Evolutionary conservation across 2,329 filamentous ascomycete species (phyloP).

Genomic region (Aspergillus viridinutans): DNA sequence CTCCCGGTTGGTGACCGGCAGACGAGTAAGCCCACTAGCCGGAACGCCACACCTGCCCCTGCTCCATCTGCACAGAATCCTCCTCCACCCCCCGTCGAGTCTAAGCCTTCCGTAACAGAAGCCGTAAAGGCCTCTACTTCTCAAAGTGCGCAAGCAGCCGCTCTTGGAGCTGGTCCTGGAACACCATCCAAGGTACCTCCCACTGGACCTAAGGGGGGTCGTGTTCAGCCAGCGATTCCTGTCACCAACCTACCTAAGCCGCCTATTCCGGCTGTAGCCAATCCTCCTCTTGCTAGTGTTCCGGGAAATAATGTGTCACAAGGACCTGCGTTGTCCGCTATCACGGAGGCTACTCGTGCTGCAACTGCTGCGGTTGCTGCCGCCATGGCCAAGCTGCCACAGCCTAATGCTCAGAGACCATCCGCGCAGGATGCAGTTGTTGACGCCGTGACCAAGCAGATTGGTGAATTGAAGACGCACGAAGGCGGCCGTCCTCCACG

Average conservation of each 20-base stretch:
- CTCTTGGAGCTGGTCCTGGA: conserved; percentile 16
- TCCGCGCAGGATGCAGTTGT: conserved; percentile 32
- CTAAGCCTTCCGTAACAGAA: conserved; percentile 36
- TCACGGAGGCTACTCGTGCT: conserved; percentile 46
- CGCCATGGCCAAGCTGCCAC: conserved; percentile 49
- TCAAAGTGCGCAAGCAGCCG: conserved; percentile 13
- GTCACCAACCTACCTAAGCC: conserved; percentile 37
- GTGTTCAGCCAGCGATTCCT: conserved; percentile 45
- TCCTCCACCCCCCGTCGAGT: conserved; percentile 36
- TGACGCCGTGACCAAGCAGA: conserved; percentile 43
- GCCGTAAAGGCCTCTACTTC: conserved; percentile 28
- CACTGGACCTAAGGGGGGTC: conserved; percentile 37
- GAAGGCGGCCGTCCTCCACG: conserved; percentile 35
- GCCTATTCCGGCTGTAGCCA: conserved; percentile 24
- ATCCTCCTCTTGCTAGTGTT: conserved; percentile 24
- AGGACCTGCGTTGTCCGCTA: conserved; percentile 31
- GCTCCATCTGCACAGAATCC: conserved; percentile 25
- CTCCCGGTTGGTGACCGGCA: conserved; percentile 39
- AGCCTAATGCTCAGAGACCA: conserved; percentile 34
- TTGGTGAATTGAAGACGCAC: conserved; percentile 44
- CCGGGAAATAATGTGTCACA: conserved; percentile 24
- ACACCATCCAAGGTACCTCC: conserved; percentile 20
- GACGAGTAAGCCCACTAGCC: conserved; percentile 32
- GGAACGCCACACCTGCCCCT: conserved; percentile 31
- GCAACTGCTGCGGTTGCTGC: conserved; percentile 49